Base-by-base conservation (phyloP, 164 flowering plant genomes). In the Santalum album region DNA sequence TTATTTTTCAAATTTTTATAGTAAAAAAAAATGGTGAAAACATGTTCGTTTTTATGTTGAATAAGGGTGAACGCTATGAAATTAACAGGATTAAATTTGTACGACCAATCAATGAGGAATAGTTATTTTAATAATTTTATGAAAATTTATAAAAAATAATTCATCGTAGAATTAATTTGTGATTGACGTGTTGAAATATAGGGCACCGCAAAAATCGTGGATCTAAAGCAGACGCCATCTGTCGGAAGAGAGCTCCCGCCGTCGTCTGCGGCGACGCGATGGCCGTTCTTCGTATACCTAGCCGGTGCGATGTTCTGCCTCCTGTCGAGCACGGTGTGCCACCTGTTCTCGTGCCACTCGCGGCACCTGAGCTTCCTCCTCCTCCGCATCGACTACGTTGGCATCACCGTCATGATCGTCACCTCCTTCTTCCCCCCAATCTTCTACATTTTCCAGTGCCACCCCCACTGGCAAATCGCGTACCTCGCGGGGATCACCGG, bases 361-460 rank as follows among this genome's bases (percentile, higher is more conserved):
- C 86, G 67, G 54, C 61, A 49, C 25, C n/a, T 79, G 7, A 87
- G 65, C 79, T 34, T 76, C 34, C 10, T 63, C 16, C 51, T 88
- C 0, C 60, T 84, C 16, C 67, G 80, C 35, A 40, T 91, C 2
- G 96, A 91, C 72, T 91, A 84, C 52, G 72, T 74, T 1, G 98
- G 96, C 5, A 91, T 91, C 47, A 65, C 87, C 11, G 74, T 75
- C 70, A 87, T 90, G 96, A 87, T 91, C 69, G 77, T 86, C 76
- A 72, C 92, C 61, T 91, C 98, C 23, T 91, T 83, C 55, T 87
- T 90, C 80, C 96, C 96, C 0, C 87, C 94, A 3, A 83, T 90
- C 16, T 90, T 72, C 79, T 91, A 91, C 76, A 78, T 88, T 55
- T 91, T 91, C 80, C 88, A 75, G 27, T 91, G 98, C 26, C 66